These are phyloP conservation scores for Nicotiana benthamiana DNA, from an alignment of 257 asterid genomes.

Conservation along the genomic window DNA sequence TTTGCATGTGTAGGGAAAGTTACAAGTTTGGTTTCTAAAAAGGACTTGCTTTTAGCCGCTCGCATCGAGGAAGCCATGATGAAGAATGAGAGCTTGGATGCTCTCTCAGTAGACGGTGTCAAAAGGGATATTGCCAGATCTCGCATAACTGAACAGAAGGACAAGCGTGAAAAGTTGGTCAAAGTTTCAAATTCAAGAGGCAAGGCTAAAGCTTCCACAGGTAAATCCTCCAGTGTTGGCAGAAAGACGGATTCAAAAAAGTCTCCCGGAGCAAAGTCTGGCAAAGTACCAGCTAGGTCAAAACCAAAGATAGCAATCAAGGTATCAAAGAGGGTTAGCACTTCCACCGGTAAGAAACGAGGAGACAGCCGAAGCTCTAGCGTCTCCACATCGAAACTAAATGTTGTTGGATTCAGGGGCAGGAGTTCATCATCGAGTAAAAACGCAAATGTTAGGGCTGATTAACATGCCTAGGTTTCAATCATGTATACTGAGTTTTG, in stretches of 20 bases:
- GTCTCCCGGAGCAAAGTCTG: constrained; percentile 20
- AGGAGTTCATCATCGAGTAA: constrained; percentile 37
- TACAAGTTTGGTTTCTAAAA: constrained; percentile 79
- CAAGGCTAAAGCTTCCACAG: constrained; percentile 24
- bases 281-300: constrained; percentile 26
- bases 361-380: constrained; percentile 24
- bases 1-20: constrained; percentile 60
- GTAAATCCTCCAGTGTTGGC: constrained; percentile 28
- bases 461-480: constrained; percentile 18
- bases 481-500: background rate
- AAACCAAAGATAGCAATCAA: constrained; percentile 29
- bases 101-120: constrained; percentile 65
- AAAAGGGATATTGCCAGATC: constrained; percentile 78
- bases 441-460: constrained; percentile 24
- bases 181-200: constrained; percentile 37
- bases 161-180: constrained; percentile 39
- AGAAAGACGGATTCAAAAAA: constrained; percentile 26
- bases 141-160: constrained; percentile 62
- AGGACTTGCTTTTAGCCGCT: constrained; percentile 48
- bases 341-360: constrained; percentile 35
- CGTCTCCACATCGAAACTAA: constrained; percentile 50
- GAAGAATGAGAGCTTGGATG: constrained; percentile 92
- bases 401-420: constrained; percentile 94
- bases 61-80: constrained; percentile 76
- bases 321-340: constrained; percentile 25